Conservation (phyloP, 2,329 filamentous ascomycete species). For the Beauveria brongniartii region DNA sequence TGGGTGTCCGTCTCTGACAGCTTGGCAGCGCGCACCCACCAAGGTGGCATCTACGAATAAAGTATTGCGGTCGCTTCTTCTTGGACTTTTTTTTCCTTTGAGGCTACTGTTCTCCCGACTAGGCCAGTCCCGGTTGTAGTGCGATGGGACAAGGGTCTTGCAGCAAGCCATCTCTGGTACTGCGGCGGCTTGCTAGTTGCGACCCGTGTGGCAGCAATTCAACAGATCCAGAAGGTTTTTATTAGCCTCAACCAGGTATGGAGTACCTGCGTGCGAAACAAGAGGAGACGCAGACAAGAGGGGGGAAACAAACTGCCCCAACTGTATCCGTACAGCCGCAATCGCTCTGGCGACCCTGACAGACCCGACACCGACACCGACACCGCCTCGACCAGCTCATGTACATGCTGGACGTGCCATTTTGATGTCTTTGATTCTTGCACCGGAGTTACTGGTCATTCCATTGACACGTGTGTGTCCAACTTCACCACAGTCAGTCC, state of each 20-base stretch:
- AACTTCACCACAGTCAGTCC: neutral
- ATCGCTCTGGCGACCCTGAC: constrained; percentile 1
- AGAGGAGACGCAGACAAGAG: neutral
- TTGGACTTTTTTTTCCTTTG: neutral
- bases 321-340: constrained; percentile 1
- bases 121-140: neutral
- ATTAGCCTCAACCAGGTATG: constrained; percentile 5
- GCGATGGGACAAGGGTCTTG: neutral
- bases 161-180: neutral
- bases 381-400: neutral
- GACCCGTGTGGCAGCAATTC: constrained; percentile 1
- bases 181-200: neutral
- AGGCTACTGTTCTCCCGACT: neutral
- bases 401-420: neutral
- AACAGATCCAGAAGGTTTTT: constrained; percentile 9
- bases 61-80: neutral
- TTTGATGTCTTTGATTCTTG: neutral
- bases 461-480: too few species aligned
- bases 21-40: neutral
- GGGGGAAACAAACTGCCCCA: constrained; percentile 3
- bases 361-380: constrained; percentile 1
- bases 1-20: neutral
- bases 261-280: neutral
- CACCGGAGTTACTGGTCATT: too few species aligned
- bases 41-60: neutral